These are phyloP conservation scores for Capsella rubella DNA, from an alignment of 441 rosid species.

Conservation along the genomic window DNA sequence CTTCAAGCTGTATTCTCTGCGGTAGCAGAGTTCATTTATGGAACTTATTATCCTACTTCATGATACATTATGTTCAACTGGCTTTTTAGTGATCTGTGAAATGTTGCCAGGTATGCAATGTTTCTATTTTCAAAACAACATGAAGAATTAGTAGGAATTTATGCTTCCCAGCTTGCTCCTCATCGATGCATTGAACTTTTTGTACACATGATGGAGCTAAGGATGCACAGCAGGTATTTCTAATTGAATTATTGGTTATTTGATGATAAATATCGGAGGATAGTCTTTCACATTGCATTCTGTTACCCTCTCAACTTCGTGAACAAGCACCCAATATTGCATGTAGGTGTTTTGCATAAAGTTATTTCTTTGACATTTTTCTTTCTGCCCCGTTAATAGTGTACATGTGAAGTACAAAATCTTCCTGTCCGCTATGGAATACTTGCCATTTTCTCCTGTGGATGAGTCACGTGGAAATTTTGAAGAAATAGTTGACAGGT, in stretches of 20 bases:
- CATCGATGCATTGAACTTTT: slow-evolving; percentile 97
- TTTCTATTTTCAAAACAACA: slow-evolving; percentile 95
- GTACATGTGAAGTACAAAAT: slow-evolving; percentile 87
- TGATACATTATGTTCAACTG: slow-evolving; percentile 21
- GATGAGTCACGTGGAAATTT: slow-evolving; percentile 89
- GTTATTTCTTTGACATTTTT: slow-evolving; percentile 36
- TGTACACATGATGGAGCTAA: slow-evolving; percentile 98
- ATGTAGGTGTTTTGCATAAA: slow-evolving; percentile 12
- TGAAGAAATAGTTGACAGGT: slow-evolving; percentile 98
- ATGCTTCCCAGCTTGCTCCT: slow-evolving; percentile 95
- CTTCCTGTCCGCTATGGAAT: slow-evolving; percentile 94
- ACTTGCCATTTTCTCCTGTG: slow-evolving; percentile 77
- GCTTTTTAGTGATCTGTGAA: slow-evolving; percentile 40
- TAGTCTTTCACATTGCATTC: slow-evolving; percentile 22
- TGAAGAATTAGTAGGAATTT: slow-evolving; percentile 94
- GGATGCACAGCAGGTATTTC: slow-evolving; percentile 85
- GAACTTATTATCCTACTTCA: slow-evolving; percentile 27
- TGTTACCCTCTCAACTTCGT: slow-evolving; percentile 21
- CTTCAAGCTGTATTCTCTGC: slow-evolving; percentile 16
- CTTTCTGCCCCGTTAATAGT: slow-evolving; percentile 31
- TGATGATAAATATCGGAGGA: slow-evolving; percentile 10
- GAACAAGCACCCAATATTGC: slow-evolving; percentile 23
- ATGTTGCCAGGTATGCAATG: slow-evolving; percentile 86
- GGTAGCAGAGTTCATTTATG: slow-evolving; percentile 16
- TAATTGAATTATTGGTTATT: neutral